These are phyloP conservation scores for Trifolium pratense DNA, from an alignment of 306 rosid genomes.

Conservation along the genomic window DNA sequence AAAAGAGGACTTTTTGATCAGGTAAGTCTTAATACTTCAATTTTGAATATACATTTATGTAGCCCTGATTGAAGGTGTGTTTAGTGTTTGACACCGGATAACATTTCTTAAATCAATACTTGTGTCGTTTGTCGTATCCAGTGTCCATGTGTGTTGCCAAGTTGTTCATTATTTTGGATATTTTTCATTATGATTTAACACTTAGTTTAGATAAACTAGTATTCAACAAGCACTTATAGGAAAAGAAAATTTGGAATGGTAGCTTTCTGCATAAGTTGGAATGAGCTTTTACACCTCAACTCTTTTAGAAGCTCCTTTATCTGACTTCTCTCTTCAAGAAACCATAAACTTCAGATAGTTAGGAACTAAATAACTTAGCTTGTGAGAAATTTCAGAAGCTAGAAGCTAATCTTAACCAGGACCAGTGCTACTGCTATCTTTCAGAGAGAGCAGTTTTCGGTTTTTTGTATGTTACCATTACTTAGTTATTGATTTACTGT, in stretches of 20 bases:
- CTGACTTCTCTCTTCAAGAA: neutral
- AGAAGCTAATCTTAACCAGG: neutral
- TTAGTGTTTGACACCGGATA: neutral
- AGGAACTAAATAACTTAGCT: neutral
- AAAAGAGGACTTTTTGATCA: slow-evolving; percentile 68
- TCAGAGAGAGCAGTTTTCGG: neutral
- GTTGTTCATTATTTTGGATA: neutral
- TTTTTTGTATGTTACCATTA: neutral
- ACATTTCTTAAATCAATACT: no score
- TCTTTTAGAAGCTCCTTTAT: neutral
- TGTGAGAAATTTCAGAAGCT: neutral
- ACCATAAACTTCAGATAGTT: no score
- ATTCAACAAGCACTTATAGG: neutral
- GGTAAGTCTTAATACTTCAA: slow-evolving; percentile 42
- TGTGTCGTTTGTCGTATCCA: neutral
- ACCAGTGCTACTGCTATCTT: slow-evolving; percentile 18
- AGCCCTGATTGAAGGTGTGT: neutral
- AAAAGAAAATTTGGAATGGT: neutral
- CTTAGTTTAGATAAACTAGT: neutral
- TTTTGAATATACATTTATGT: neutral
- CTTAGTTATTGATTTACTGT: slow-evolving; percentile 3
- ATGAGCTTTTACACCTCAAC: neutral
- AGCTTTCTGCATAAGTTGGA: neutral
- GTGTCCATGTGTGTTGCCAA: neutral
- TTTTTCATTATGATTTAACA: slow-evolving; percentile 8